Evolutionary conservation across 176 grass and related monocot species (phyloP).

Genomic region (Poa pratensis): DNA sequence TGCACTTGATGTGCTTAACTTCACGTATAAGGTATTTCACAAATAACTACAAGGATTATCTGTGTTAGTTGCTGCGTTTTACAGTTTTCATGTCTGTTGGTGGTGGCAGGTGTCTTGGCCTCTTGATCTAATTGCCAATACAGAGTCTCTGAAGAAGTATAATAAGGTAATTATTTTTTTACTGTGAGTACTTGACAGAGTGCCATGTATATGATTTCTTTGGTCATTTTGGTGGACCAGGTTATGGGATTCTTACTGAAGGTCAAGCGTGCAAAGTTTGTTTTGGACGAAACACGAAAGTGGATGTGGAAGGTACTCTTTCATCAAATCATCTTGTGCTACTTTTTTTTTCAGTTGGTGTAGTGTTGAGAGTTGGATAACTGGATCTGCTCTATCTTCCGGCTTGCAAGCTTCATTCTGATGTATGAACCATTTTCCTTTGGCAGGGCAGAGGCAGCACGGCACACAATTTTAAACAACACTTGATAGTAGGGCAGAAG

Average conservation of each 20-base stretch:
- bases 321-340: constrained; percentile 25
- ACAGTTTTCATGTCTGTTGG: constrained; percentile 36
- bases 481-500: constrained; percentile 93
- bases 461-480: constrained; percentile 68
- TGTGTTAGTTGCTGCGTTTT: constrained; percentile 16
- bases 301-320: constrained; percentile 95
- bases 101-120: constrained; percentile 90
- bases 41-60: constrained; percentile 28
- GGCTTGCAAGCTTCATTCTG: constrained; percentile 5
- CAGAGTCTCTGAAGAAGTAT: constrained; percentile 87
- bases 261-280: constrained; percentile 92
- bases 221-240: constrained; percentile 46
- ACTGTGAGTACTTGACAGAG: constrained; percentile 7
- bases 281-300: constrained; percentile 87
- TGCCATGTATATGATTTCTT: constrained; percentile 3
- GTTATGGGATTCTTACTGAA: constrained; percentile 99
- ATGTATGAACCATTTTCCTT: constrained; percentile 33
- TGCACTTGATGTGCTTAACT: constrained; percentile 85
- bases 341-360: constrained; percentile 4
- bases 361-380: not conserved
- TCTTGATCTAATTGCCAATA: constrained; percentile 89
- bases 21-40: constrained; percentile 86
- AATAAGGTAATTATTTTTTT: constrained; percentile 72
- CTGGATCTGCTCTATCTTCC: constrained; percentile 27
- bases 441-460: constrained; percentile 60